Evolutionary conservation across 495 filamentous ascomycete species (phyloP).

Genomic region (Neurospora discreta): DNA sequence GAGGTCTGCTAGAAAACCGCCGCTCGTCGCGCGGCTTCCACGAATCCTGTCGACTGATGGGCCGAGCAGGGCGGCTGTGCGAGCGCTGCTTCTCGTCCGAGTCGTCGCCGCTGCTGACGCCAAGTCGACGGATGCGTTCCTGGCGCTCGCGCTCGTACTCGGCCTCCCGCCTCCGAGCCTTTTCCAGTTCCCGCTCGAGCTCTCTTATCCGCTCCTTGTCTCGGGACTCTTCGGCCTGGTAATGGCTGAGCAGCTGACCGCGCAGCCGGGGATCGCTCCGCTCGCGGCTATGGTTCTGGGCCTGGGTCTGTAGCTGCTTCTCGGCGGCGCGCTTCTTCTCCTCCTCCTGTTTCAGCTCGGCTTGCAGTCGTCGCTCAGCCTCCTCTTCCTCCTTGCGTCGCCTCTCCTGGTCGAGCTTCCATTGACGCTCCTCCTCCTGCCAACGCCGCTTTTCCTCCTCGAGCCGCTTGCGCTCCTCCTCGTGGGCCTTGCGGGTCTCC

Average conservation of each 20-base stretch:
- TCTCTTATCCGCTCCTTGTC: constrained; percentile 52
- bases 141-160: constrained; percentile 77
- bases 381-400: constrained; percentile 77
- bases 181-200: constrained; percentile 74
- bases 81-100: constrained; percentile 33
- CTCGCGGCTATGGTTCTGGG: constrained; percentile 50
- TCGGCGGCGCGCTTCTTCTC: constrained; percentile 64
- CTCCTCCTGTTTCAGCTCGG: constrained; percentile 55
- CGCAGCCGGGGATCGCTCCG: constrained; percentile 56
- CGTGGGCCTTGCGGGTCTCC: constrained; percentile 55
- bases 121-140: constrained; percentile 34
- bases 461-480: constrained; percentile 55
- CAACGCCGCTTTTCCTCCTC: constrained; percentile 66
- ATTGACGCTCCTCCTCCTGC: constrained; percentile 71
- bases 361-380: constrained; percentile 40
- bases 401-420: constrained; percentile 63
- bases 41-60: constrained; percentile 49
- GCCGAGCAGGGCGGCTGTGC: constrained; percentile 37
- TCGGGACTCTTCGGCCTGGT: constrained; percentile 51
- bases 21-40: constrained; percentile 62
- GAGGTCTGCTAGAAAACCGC: neutral
- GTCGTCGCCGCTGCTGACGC: constrained; percentile 19
- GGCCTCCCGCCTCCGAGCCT: constrained; percentile 74
- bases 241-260: constrained; percentile 79
- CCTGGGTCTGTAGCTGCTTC: constrained; percentile 51